Evolutionary conservation across 495 filamentous ascomycete species (phyloP), one percentile per base, ranked within the genome.

Genomic region (Ramalina peruviana): DNA sequence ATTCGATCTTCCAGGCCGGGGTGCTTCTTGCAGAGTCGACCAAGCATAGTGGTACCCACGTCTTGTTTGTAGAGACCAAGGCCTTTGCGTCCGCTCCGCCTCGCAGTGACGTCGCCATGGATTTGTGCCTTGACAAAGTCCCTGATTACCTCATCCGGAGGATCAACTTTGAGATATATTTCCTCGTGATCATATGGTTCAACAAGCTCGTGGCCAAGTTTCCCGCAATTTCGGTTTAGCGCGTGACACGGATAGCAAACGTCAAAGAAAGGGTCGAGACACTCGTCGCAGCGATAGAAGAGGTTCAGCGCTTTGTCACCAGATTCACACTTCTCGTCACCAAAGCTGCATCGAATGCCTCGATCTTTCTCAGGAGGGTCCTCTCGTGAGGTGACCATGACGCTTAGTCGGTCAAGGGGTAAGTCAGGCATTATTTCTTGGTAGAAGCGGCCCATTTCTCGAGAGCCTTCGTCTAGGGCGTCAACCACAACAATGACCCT

Each of bases 401-500:
- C 21, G 36, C 54, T 56, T 15, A 40, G 20, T 17, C 41, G 36
- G 3, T 49, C 39, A 6, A 33, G 42, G 4, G 49, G 45, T 1
- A 56, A 25, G 33, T 6, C 30, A 1, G 21, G 13, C 7, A 52
- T 30, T 4, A 10, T 20, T 11, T 52, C 44, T 4, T 16, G 13
- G 11, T 43, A 33, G n/a, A 20, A 21, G n/a, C 26, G 6, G 5
- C 19, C n/a, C 19, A 43, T 19, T 1, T 15, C 20, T 12, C 21
- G 42, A 37, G 48, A 49, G 21, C 43, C 48, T 39, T 56, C 54
- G 23, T 56, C 54, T 0, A 44, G 27, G 11, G 54, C 54, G 26
- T 56, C 54, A 7, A 52, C 49, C 15, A 56, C 45, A 10, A 56
- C 40, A 4, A 56, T 30, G 25, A 56, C 54, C 25, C 54, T 58